Percentiles rank a stretch among this genome's conserved stretches.
Conservation (phyloP, 2,329 filamentous ascomycete species). For the Cadophora malorum region DNA sequence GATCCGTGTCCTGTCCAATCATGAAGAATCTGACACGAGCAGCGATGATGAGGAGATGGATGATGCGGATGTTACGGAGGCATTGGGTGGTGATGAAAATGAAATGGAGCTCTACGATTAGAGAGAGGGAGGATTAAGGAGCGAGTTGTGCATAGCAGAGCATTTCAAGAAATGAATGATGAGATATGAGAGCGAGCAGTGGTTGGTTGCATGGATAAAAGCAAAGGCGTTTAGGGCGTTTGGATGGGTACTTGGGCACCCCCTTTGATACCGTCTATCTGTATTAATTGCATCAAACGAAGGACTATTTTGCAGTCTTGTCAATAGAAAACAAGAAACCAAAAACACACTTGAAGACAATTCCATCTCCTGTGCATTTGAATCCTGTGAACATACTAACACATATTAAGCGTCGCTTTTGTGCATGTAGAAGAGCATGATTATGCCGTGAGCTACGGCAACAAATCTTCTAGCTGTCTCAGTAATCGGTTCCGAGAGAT, state of each 20-base stretch:
- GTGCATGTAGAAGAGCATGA: not conserved
- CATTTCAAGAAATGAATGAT: constrained; percentile 21
- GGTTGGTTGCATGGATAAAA: constrained; percentile 13
- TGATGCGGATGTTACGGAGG: constrained; percentile 63
- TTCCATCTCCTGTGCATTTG: not conserved
- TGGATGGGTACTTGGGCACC: not conserved
- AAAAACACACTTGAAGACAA: not conserved
- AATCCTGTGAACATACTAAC: not conserved
- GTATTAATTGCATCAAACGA: too few relatives aligned
- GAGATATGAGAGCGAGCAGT: constrained; percentile 20
- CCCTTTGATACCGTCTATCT: too few relatives aligned
- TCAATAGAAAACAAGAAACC: not conserved
- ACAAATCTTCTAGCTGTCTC: not conserved
- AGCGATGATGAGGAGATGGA: constrained; percentile 71
- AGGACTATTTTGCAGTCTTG: not conserved
- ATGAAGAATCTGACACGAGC: constrained; percentile 77
- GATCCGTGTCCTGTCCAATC: constrained; percentile 84
- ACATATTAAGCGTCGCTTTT: not conserved
- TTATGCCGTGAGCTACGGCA: not conserved
- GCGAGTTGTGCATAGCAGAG: not conserved
- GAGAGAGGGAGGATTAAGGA: constrained; percentile 7
- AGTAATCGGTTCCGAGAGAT: not conserved
- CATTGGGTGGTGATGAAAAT: constrained; percentile 65
- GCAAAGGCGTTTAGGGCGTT: constrained; percentile 15
- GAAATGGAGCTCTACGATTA: constrained; percentile 62